Evolutionary conservation across 2,329 filamentous ascomycete genomes (phyloP).

Genomic region (Penicillium sp.): DNA sequence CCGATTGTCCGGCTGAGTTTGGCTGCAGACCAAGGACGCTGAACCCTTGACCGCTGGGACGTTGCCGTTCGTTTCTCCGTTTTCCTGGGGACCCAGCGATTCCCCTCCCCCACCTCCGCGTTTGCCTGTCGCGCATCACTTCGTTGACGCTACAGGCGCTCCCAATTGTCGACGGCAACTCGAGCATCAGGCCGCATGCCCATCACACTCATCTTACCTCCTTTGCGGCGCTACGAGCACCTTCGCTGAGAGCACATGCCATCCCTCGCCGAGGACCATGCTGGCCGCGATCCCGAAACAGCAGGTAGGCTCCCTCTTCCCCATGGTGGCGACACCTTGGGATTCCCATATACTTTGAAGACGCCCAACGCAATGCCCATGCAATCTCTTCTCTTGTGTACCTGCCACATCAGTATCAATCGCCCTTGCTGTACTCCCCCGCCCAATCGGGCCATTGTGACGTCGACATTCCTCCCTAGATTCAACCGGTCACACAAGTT

Average conservation of each 20-base stretch:
- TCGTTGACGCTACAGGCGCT: not conserved
- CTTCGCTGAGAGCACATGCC: constrained; percentile 26
- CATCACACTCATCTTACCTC: not conserved
- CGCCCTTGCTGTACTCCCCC: not conserved
- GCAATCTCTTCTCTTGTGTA: constrained; percentile 6
- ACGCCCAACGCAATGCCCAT: constrained; percentile 11
- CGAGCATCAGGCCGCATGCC: not conserved
- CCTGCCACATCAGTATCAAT: not conserved
- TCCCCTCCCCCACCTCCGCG: constrained; percentile 18
- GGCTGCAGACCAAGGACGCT: constrained; percentile 9
- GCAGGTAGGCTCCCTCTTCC: constrained; percentile 29
- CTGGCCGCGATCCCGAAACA: constrained; percentile 21
- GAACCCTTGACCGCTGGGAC: constrained; percentile 12
- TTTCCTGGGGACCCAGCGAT: constrained; percentile 11
- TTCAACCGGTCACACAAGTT: not conserved
- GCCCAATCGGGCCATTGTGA: not conserved
- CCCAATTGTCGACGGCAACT: not conserved
- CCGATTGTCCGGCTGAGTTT: constrained; percentile 5
- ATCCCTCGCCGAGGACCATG: constrained; percentile 29
- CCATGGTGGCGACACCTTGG: constrained; percentile 5
- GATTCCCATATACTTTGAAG: constrained; percentile 11
- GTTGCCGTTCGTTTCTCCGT: constrained; percentile 20
- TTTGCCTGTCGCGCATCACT: not conserved
- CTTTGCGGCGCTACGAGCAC: too few relatives aligned
- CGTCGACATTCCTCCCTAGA: not conserved